Base-by-base conservation (phyloP, 2,329 filamentous ascomycete genomes). In the Drechslerella coelobrocha region DNA sequence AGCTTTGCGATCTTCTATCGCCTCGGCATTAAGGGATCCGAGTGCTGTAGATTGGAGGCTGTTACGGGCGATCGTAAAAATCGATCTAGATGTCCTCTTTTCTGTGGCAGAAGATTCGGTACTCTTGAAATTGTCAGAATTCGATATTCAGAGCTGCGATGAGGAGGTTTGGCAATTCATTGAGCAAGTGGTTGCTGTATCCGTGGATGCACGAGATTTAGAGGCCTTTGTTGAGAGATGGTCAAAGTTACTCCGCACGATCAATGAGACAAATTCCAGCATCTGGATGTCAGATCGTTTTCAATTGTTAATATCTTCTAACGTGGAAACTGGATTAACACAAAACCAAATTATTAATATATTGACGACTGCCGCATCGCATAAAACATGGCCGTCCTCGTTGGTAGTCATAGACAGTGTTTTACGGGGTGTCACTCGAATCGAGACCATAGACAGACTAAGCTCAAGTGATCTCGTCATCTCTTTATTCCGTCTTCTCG, bases 381-480 rank as follows among this genome's bases (percentile, higher is more conserved):
- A 31, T 24, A 14, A 57, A 39, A 24, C 26, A 9, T 39, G 50
- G n/a, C 23, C 29, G 21, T 23, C 19, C 4, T 53, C 65, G 6
- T 54, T 56, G n/a, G 26, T 43, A n/a, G 54, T 69, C 8, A 47
- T 69, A 34, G 65, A 69, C 39, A 69, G 57, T 12, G 50, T 69
- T 41, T 21, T 69, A 27, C 8, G 65, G 21, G 65, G 65, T 10
- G 41, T 62, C 9, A 41, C 34, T 47, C 65, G 65, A 9, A 59
- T 62, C 29, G 65, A 69, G n/a, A 69, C 57, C 12, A 69, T 69
- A 9, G 57, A 69, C 31, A 57, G 53, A 48, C 24, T 69, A 1
- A 56, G 10, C 26, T 56, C 57, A 4, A 45, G 47, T 26, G 57
- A 52, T 9, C 9, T 59, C 14, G 19, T 47, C 27, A 14, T 23